These are phyloP conservation scores for Tricholomella constricta DNA, from an alignment of 768 basidiomycete genomes.

Conservation along the genomic window DNA sequence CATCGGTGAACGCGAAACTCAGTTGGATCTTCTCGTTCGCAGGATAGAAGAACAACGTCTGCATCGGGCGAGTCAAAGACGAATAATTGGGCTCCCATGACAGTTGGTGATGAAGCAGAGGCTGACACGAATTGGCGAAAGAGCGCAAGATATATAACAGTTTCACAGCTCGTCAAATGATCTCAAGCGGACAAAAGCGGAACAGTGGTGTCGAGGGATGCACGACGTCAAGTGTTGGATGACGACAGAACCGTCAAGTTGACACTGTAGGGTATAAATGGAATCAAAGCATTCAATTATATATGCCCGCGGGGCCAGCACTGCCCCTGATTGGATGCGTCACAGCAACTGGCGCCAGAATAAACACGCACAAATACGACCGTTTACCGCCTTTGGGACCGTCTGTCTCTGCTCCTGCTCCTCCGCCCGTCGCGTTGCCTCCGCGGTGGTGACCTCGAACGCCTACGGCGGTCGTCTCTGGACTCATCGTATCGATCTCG, in stretches of 20 bases:
- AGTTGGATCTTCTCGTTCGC: conserved; percentile 32
- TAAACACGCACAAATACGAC: conserved; percentile 19
- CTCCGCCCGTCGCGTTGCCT: conserved; percentile 23
- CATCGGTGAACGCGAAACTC: conserved; percentile 64
- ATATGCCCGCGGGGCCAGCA: conserved; percentile 6
- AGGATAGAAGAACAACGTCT: conserved; percentile 54
- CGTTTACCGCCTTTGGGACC: conserved; percentile 9
- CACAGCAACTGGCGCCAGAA: neutral
- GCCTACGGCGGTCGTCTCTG: conserved; percentile 33
- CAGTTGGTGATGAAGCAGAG: conserved; percentile 10
- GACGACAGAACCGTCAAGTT: neutral
- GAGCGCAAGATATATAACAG: conserved; percentile 10
- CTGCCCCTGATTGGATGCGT: conserved; percentile 14
- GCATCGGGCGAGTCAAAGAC: conserved; percentile 48
- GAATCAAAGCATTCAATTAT: conserved; percentile 5
- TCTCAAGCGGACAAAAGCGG: conserved; percentile 4
- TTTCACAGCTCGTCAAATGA: neutral
- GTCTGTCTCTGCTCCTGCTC: conserved; percentile 23
- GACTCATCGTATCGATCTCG: conserved; percentile 39
- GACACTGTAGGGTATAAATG: neutral
- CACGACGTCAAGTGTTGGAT: neutral
- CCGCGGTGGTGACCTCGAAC: conserved; percentile 38
- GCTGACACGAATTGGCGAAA: neutral
- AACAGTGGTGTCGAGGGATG: conserved; percentile 3
- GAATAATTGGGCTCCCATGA: conserved; percentile 34